These are phyloP conservation scores for Zancudomyces culisetae DNA, from an alignment of 371 early-diverging fungal species.

Conservation along the genomic window DNA sequence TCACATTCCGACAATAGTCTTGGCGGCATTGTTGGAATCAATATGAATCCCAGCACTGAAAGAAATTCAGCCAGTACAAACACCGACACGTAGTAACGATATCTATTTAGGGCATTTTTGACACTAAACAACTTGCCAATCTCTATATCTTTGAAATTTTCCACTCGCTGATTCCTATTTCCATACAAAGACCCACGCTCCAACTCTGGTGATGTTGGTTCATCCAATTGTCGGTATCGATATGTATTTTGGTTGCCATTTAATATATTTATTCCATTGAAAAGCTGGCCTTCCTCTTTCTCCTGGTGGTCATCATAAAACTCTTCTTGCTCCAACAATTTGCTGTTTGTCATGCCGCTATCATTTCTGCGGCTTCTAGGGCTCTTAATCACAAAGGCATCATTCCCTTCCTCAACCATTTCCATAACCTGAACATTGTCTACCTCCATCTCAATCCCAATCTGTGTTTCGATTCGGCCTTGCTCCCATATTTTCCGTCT, in stretches of 20 bases:
- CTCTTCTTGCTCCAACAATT: no score
- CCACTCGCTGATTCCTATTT: no score
- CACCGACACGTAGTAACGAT: constrained; percentile 22
- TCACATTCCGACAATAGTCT: constrained; percentile 22
- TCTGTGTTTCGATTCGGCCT: no score
- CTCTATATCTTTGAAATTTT: no score
- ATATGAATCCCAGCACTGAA: constrained; percentile 19
- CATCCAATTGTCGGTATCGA: no score
- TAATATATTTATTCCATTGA: neutral
- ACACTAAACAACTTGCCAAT: neutral
- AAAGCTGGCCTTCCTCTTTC: neutral
- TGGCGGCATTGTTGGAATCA: constrained; percentile 24
- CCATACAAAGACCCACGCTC: neutral
- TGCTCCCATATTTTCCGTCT: no score
- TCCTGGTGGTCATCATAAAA: neutral
- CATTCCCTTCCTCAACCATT: neutral
- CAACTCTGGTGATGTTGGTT: neutral
- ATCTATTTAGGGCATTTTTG: neutral
- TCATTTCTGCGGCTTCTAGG: neutral
- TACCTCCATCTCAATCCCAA: neutral
- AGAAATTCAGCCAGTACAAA: constrained; percentile 21
- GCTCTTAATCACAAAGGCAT: constrained; percentile 3
- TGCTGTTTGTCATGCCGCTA: no score
- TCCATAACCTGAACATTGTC: neutral
- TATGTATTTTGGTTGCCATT: constrained; percentile 7